Base-by-base conservation (phyloP, 2,329 filamentous ascomycete genomes). In the Ophiocordyceps camponoti-floridani region DNA sequence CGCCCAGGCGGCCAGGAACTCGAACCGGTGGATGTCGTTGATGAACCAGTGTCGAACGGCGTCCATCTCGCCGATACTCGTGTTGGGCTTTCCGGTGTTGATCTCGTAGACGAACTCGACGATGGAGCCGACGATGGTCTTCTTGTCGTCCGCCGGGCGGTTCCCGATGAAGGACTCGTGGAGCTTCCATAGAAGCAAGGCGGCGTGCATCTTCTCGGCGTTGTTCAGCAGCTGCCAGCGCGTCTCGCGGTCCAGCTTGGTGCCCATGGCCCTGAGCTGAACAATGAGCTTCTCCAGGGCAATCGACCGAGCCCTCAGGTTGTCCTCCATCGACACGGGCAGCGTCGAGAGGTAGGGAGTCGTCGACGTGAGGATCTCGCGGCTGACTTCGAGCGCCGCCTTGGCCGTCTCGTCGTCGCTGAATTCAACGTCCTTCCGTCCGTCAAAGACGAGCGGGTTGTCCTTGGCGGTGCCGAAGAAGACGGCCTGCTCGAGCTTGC, bases 401-500 rank as follows among this genome's bases (percentile, higher is more conserved):
- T 73, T 64, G 47, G 84, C 79, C 26, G 93, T 72, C 53, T 94
- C 84, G 23, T 75, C 67, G 16, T 72, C 62, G 0, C 76, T 68
- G 51, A 91, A 94, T 4, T 72, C 69, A 42, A 80, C 66, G 45
- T 79, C 77, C 37, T 75, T 69, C 49, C 76, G 75, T 40, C 79
- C 73, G 40, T 81, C 75, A 53, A 98, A 86, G 49, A 87, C 79
- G n/a, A 98, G 64, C n/a, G 89, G 83, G 53, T 87, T 96, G 54
- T 84, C 78, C 49, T 80, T 73, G 56, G 84, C 78, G 42, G 77
- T 77, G 2, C 88, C 88, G 57, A 86, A 96, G 62, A 95, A 96
- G 1, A 96, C 83, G 2, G 88, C 88, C 63, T 98, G 88, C 56
- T 95, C 86, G 38, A 98, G 72, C 62, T 91, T 94, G 62, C 79